Evolutionary conservation across 352 stramenopile genomes (phyloP).

Genomic region (Phytopythium aichiense): DNA sequence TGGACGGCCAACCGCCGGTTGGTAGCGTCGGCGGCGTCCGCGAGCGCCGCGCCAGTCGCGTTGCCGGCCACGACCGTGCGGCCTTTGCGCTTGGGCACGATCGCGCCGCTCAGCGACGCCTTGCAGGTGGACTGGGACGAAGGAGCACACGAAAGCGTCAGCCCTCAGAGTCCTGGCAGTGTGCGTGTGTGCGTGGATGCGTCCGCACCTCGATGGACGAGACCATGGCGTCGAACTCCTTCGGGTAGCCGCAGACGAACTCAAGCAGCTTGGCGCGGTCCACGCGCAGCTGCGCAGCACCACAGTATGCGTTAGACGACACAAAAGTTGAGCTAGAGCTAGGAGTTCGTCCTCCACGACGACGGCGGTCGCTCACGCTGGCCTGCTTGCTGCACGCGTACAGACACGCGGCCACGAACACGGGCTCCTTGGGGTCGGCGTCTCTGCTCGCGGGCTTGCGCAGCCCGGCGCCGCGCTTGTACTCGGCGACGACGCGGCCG

Average conservation of each 20-base stretch:
- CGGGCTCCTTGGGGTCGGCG: slow-evolving; percentile 38
- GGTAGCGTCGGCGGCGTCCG: not conserved
- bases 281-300: slow-evolving; percentile 41
- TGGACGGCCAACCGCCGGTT: not conserved
- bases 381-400: slow-evolving; percentile 63
- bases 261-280: slow-evolving; percentile 55
- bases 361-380: slow-evolving; percentile 21
- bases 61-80: not conserved
- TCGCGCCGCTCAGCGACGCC: slow-evolving; percentile 31
- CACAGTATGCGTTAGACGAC: not conserved
- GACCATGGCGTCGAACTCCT: slow-evolving; percentile 61
- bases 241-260: slow-evolving; percentile 53
- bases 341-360: not conserved
- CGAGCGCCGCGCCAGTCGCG: not conserved
- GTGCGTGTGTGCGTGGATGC: not conserved
- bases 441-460: slow-evolving; percentile 12
- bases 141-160: not conserved
- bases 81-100: slow-evolving; percentile 27
- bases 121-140: slow-evolving; percentile 34
- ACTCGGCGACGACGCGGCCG: slow-evolving; percentile 49
- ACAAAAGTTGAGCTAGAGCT: no score
- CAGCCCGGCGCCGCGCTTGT: slow-evolving; percentile 17
- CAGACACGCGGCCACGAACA: slow-evolving; percentile 64
- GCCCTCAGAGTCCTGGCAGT: not conserved
- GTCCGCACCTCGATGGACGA: slow-evolving; percentile 50